Conservation (phyloP, 73 alveolate genomes). For the Paramecium pentaurelia region DNA sequence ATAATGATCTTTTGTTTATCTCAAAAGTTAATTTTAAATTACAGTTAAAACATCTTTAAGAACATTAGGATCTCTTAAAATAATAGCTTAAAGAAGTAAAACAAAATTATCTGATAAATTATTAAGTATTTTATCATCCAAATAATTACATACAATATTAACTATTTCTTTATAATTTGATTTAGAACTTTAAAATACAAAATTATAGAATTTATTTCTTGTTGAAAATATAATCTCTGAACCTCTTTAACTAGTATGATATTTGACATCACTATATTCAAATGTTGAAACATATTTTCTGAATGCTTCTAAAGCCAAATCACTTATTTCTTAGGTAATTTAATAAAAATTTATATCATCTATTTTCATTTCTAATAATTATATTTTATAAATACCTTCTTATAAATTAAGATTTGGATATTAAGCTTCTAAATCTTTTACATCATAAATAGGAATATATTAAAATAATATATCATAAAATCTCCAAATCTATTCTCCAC, state of each 20-base stretch:
- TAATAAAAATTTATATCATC: not conserved
- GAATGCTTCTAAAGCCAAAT: slow-evolving; percentile 20
- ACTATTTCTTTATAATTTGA: slow-evolving; percentile 29
- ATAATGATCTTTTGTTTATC: not conserved
- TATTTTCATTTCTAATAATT: not conserved
- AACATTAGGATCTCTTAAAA: not conserved
- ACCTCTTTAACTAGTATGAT: not conserved
- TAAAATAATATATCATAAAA: slow-evolving; percentile 21
- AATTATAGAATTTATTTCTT: slow-evolving; percentile 2
- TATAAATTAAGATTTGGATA: not conserved
- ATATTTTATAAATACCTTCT: not conserved
- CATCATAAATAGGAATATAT: slow-evolving; percentile 5
- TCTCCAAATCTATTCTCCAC: slow-evolving; percentile 22
- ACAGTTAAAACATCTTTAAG: not conserved
- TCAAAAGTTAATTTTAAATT: not conserved
- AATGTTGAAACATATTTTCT: slow-evolving; percentile 19
- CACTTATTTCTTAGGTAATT: slow-evolving; percentile 17
- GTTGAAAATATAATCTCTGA: not conserved
- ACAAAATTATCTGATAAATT: not conserved
- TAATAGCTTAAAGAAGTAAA: not conserved
- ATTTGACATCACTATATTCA: not conserved
- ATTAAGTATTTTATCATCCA: not conserved
- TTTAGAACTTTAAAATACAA: not conserved
- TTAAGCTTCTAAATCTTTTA: not conserved
- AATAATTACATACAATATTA: not conserved